Conservation (phyloP, 805 yeast genomes). For the Saturnispora mendoncae region DNA sequence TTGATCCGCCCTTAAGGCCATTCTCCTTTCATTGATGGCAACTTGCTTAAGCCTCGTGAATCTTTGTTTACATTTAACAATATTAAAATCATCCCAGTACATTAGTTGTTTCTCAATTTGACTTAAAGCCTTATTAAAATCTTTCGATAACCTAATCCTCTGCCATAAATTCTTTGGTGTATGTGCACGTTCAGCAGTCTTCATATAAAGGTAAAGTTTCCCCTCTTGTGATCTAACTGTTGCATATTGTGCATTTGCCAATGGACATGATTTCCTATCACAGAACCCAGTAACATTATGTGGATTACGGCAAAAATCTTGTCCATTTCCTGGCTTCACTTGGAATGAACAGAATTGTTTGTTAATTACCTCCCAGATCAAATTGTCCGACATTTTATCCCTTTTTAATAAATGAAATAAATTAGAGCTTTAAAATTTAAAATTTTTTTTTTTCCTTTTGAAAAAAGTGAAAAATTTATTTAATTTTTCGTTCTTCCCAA, state of each 20-base stretch:
- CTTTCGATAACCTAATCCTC: slow-evolving; percentile 80
- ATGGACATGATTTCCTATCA: slow-evolving; percentile 87
- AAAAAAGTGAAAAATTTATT: background rate
- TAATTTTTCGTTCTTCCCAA: background rate
- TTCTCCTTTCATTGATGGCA: slow-evolving; percentile 87
- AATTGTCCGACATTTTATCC: slow-evolving; percentile 32
- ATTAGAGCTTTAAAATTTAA: background rate
- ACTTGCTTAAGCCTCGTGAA: slow-evolving; percentile 91
- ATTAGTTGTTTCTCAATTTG: slow-evolving; percentile 83
- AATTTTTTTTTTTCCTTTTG: slow-evolving; percentile 2
- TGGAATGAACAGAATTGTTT: slow-evolving; percentile 94
- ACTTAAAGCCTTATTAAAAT: slow-evolving; percentile 76
- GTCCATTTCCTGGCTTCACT: slow-evolving; percentile 59
- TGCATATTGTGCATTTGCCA: slow-evolving; percentile 89
- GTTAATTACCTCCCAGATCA: slow-evolving; percentile 95
- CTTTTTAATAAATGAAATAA: background rate
- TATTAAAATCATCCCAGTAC: slow-evolving; percentile 87
- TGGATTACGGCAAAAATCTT: slow-evolving; percentile 91
- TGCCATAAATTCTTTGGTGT: slow-evolving; percentile 95
- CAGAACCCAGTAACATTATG: slow-evolving; percentile 94
- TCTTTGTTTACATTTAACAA: slow-evolving; percentile 94
- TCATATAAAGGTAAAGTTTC: slow-evolving; percentile 78
- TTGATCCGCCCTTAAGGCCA: slow-evolving; percentile 76
- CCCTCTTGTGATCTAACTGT: slow-evolving; percentile 79
- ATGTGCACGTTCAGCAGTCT: slow-evolving; percentile 96